Evolutionary conservation across 2,329 filamentous ascomycete species (phyloP).

Genomic region (Botrytis cinerea): DNA sequence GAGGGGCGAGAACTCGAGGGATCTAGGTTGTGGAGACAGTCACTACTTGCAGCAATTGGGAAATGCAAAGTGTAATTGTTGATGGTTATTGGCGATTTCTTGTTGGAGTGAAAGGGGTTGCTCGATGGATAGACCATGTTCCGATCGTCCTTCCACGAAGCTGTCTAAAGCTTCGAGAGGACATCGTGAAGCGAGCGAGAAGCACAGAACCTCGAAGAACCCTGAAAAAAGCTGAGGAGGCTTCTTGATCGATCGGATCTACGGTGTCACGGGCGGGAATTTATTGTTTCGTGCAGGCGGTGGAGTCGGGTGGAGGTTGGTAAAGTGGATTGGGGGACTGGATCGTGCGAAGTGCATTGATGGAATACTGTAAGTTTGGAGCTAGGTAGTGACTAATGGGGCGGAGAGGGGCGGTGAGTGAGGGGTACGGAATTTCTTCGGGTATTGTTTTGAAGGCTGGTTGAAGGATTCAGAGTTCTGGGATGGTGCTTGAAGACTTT

Average conservation of each 20-base stretch:
- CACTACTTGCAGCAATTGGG: not conserved
- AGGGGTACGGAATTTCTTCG: conserved; percentile 1
- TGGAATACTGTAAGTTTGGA: not conserved
- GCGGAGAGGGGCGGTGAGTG: conserved; percentile 1
- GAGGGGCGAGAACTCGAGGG: not conserved
- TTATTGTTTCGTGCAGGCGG: conserved; percentile 12
- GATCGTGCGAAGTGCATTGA: conserved; percentile 7
- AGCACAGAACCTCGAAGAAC: conserved; percentile 5
- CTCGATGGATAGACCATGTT: conserved; percentile 12
- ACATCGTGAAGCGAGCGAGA: not conserved
- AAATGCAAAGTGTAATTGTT: not conserved
- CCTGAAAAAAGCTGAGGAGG: not conserved
- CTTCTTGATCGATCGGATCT: conserved; percentile 19
- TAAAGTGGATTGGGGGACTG: not conserved
- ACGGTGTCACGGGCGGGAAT: conserved; percentile 1
- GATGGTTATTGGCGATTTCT: not conserved
- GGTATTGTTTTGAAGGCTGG: not conserved
- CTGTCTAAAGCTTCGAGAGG: not conserved
- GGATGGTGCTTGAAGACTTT: conserved; percentile 4
- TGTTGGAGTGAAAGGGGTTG: not conserved
- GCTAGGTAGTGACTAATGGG: conserved; percentile 4
- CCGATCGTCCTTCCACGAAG: not conserved
- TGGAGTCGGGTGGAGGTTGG: not conserved
- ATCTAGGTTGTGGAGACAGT: not conserved
- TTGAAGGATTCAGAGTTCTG: not conserved